These are phyloP conservation scores for Cyclotella cryptica DNA, from an alignment of 108 stramenopile species.

Conservation along the genomic window DNA sequence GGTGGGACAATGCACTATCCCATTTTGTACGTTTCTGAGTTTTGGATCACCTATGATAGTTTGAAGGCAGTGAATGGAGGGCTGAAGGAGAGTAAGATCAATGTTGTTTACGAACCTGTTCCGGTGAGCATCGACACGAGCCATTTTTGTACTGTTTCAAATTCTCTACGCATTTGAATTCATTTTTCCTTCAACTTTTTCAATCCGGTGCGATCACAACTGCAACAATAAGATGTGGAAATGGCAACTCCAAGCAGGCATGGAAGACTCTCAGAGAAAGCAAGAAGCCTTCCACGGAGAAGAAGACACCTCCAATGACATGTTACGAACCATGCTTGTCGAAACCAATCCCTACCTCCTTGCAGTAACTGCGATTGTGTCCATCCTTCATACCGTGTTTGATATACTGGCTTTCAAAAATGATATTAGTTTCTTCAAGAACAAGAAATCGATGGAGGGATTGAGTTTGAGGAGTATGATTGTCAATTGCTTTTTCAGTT, in stretches of 20 bases:
- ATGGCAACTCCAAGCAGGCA: conserved; percentile 71
- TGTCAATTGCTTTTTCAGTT: conserved; percentile 76
- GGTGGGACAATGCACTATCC: conserved; percentile 57
- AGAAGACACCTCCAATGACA: conserved; percentile 53
- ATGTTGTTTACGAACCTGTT: conserved; percentile 54
- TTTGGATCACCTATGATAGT: conserved; percentile 71
- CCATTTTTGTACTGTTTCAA: not conserved
- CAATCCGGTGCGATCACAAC: not conserved
- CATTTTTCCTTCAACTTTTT: not conserved
- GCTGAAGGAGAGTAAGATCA: conserved; percentile 49
- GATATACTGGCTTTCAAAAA: conserved; percentile 88
- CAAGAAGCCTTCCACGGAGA: conserved; percentile 68
- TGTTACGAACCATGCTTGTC: conserved; percentile 59
- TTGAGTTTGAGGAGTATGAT: conserved; percentile 71
- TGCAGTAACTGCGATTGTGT: conserved; percentile 65
- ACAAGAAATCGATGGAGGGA: conserved; percentile 81
- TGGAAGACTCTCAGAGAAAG: conserved; percentile 61
- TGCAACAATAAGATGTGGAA: conserved; percentile 54
- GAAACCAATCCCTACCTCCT: conserved; percentile 77
- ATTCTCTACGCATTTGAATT: not conserved
- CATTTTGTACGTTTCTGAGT: conserved; percentile 69
- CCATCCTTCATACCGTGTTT: conserved; percentile 79
- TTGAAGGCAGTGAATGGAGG: conserved; percentile 71
- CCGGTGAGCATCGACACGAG: conserved; percentile 19
- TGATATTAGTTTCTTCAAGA: conserved; percentile 87